Evolutionary conservation across 306 rosid genomes (phyloP).

Genomic region (Calophaca sinica): DNA sequence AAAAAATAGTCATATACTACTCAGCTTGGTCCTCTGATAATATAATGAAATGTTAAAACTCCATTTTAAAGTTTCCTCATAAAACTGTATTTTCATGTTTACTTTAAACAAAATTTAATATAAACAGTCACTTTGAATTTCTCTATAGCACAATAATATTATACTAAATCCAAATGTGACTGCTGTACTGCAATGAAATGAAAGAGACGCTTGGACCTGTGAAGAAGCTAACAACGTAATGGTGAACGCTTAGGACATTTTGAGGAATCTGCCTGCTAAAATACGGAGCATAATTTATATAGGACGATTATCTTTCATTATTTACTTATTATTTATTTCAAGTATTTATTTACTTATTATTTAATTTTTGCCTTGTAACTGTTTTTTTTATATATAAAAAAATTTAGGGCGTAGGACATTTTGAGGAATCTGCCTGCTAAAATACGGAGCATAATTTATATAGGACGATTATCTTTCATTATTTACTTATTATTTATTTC

Average conservation of each 20-base stretch:
- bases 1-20: too few species aligned
- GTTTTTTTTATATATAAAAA: too few species aligned
- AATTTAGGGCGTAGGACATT: too few species aligned
- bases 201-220: constrained; percentile 17
- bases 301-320: not conserved
- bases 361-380: not conserved
- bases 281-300: not conserved
- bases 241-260: constrained; percentile 16
- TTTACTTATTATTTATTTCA: too few species aligned
- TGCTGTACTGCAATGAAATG: not conserved
- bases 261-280: not conserved
- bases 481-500: not conserved
- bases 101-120: too few species aligned
- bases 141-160: not conserved
- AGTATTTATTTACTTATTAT: too few species aligned
- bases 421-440: constrained; percentile 2
- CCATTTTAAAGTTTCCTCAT: too few species aligned
- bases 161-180: not conserved
- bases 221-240: not conserved
- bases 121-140: not conserved
- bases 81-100: too few species aligned
- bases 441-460: not conserved
- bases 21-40: too few species aligned
- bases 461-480: not conserved
- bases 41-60: too few species aligned